Evolutionary conservation across 345 rosid genomes (phyloP).

Genomic region (Populus nigra): DNA sequence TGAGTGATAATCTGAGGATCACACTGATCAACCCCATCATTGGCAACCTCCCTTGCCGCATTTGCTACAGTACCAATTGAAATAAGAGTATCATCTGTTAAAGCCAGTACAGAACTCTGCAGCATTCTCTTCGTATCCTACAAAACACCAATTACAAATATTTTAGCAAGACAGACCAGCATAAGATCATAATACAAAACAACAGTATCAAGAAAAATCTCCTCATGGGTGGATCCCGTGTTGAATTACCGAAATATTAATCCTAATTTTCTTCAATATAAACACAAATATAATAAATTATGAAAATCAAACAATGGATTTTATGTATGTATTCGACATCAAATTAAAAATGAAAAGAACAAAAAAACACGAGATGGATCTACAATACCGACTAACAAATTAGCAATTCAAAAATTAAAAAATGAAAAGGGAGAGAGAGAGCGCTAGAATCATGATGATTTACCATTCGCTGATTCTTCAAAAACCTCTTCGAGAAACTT

Average conservation of each 20-base stretch:
- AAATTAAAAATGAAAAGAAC: not conserved
- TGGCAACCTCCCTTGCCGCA: slow-evolving; percentile 36
- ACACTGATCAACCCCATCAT: slow-evolving; percentile 28
- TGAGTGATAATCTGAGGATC: slow-evolving; percentile 59
- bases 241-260: no score
- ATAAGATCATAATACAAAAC: not conserved
- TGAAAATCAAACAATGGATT: not conserved
- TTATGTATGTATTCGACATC: not conserved
- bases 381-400: not conserved
- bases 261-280: not conserved
- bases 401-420: not conserved
- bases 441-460: not conserved
- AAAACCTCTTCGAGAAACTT: not conserved
- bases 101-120: slow-evolving; percentile 29
- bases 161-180: not conserved
- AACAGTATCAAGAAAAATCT: not conserved
- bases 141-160: slow-evolving; percentile 2
- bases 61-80: slow-evolving; percentile 33
- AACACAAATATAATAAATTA: not conserved
- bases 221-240: no score
- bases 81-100: slow-evolving; percentile 41
- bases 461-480: not conserved
- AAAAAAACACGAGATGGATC: not conserved
- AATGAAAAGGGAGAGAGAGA: not conserved
- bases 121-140: slow-evolving; percentile 27